Base-by-base conservation (phyloP, 306 rosid species). In the Castanea crenata region DNA sequence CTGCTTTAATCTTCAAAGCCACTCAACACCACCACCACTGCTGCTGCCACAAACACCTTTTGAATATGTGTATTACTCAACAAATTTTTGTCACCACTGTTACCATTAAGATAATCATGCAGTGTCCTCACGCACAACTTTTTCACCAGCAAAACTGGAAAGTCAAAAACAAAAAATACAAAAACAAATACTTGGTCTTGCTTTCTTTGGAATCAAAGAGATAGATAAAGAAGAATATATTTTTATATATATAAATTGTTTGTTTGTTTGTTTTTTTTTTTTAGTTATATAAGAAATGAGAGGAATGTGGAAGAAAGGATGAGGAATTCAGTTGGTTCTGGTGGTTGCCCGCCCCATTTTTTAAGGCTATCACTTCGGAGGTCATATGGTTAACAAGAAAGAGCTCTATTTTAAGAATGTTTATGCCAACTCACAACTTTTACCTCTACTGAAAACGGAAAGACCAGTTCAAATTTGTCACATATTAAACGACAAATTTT, bases 321-420 rank as follows among this genome's bases (percentile, higher is more conserved):
- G 11, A 41, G 46, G 3, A 41, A 8, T 41, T 51, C 18, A 70
- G 65, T 71, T 74, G 49, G 84, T 81, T 85, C 78, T 82, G 80
- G 82, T 85, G 89, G 91, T 71, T 75, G 51, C 73, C 84, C 85
- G 75, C 83, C 71, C 76, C 79, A 82, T 82, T 52, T 7, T 49
- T 49, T 49, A 1, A 13, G 54, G 54, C 54, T 12, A 12, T 49
- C 5, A 11, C 54, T 49, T 49, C 5, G 14, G 54, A 10, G 54
- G 54, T 49, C 54, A 41, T 13, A 49, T 49, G 54, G 14, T 49
- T 49, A 49, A 49, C 54, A 10, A 10, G 54, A 49, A 49, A 49
- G 54, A 49, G 15, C 54, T 10, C 54, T 49, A 49, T 49, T 49
- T 49, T 49, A 49, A 49, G 54, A 49, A 49, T 11, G 54, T 49